A percentile compares a stretch with the other conserved stretches of the same genome.
Evolutionary conservation across 306 rosid genomes (phyloP).

Genomic region (Sechiopsis laciniata): DNA sequence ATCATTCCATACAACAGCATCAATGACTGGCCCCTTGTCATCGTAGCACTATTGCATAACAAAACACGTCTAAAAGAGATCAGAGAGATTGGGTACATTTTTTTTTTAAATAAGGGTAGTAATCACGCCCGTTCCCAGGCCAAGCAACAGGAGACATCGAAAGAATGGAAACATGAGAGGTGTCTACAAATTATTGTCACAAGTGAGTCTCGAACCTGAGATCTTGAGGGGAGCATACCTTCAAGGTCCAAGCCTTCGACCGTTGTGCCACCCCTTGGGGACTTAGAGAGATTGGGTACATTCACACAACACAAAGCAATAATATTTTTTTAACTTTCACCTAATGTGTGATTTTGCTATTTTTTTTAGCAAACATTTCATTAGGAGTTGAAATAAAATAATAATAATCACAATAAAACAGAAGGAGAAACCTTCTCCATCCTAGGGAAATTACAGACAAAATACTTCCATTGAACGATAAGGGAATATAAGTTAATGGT

Average conservation of each 20-base stretch:
- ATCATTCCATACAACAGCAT: slow-evolving; percentile 96
- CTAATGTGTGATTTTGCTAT: background rate
- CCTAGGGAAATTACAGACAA: background rate
- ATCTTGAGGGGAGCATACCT: too few species aligned
- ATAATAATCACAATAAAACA: background rate
- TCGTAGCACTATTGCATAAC: slow-evolving; percentile 60
- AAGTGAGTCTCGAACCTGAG: too few species aligned
- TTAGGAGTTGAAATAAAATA: background rate
- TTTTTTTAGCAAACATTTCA: background rate
- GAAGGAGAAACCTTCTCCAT: background rate
- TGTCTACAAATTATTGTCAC: too few species aligned
- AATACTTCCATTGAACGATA: background rate
- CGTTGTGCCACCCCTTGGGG: too few species aligned
- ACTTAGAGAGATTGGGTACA: slow-evolving; percentile 5
- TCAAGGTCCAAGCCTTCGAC: too few species aligned
- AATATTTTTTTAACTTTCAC: background rate
- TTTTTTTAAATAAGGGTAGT: too few species aligned
- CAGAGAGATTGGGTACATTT: background rate
- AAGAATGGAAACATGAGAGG: too few species aligned
- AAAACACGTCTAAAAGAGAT: background rate
- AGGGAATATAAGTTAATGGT: background rate
- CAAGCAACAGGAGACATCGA: too few species aligned
- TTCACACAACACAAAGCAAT: background rate
- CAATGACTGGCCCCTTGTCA: slow-evolving; percentile 83
- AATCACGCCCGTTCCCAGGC: too few species aligned